Conservation (phyloP, 2,329 filamentous ascomycete species). For the Passalora sequoiae region DNA sequence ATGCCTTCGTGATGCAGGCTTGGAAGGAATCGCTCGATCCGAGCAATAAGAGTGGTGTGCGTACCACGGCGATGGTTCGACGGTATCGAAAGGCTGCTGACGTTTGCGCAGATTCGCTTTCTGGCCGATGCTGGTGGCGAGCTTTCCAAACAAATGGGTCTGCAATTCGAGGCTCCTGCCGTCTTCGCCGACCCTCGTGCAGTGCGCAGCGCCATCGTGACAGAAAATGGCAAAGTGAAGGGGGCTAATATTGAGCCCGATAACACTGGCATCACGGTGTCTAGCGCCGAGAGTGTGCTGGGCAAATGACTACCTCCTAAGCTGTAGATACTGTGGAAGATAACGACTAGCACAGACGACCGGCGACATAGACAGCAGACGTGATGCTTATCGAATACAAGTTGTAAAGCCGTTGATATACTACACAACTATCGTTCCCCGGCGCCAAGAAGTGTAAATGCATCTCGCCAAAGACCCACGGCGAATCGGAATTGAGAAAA, state of each 20-base stretch:
- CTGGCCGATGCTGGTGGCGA: conserved; percentile 72
- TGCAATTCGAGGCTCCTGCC: conserved; percentile 71
- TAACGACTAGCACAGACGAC: too few species aligned
- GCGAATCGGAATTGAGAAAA: too few species aligned
- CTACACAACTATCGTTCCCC: not conserved
- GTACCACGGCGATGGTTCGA: conserved; percentile 34
- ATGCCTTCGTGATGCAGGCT: conserved; percentile 94
- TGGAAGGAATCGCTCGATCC: conserved; percentile 78
- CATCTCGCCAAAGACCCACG: too few species aligned
- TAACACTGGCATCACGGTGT: conserved; percentile 22
- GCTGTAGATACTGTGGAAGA: not conserved
- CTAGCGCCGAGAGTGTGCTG: conserved; percentile 18
- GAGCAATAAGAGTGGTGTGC: conserved; percentile 66
- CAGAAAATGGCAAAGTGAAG: conserved; percentile 81
- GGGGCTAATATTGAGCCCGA: conserved; percentile 80
- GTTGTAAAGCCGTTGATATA: not conserved
- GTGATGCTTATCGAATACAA: not conserved
- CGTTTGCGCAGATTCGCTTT: conserved; percentile 68
- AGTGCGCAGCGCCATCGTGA: conserved; percentile 80
- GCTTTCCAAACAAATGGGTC: conserved; percentile 78
- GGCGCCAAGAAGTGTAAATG: too few species aligned
- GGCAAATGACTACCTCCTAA: not conserved
- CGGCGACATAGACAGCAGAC: too few species aligned
- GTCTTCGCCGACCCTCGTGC: conserved; percentile 78
- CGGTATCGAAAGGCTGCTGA: not conserved